Evolutionary conservation across 2,329 filamentous ascomycete species (phyloP), one percentile per base, ranked within the genome.

Genomic region (Penicillium sp.): DNA sequence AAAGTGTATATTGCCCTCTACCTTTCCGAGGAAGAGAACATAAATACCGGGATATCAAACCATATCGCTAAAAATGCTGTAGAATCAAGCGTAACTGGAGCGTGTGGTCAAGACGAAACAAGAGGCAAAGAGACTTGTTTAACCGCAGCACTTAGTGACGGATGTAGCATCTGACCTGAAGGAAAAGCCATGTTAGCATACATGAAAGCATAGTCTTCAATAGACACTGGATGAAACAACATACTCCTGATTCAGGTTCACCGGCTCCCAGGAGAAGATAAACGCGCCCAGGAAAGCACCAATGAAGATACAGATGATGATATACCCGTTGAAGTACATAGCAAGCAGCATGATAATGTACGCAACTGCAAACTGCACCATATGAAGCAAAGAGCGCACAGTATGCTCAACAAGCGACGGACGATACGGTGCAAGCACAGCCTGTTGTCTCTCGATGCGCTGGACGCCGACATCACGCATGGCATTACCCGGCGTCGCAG

Each of bases 251-350:
- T 29, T 27, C 46, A 55, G 39, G 16, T 34, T n/a, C 5, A 67
- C 41, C 6, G 65, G 58, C 54, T 89, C 87, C 88, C 89, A 92
- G 31, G 86, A 83, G 70, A 91, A 93, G 58, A 90, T 68, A 61
- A 92, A 90, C 13, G 83, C 80, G 16, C 90, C 91, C 5, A 92
- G 55, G 62, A 85, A 91, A 0, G 88, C 85, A 1, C 91, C 91
- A 54, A 93, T 82, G 60, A 93, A 84, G 71, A 94, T 91, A 64
- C 86, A 90, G 58, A 93, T 87, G 71, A 94, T 90, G 61, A 94
- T 82, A 73, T 91, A 94, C 10, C 87, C 82, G 57, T 87, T 86
- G 72, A 81, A 87, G 61, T 85, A 86, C 84, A 87, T 87, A 21
- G 83, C 81, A 27, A 87, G 68, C 53, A 81, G 75, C 90, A 94